Base-by-base conservation (phyloP, 2,329 filamentous ascomycete genomes). In the Dactylellina haptotyla region DNA sequence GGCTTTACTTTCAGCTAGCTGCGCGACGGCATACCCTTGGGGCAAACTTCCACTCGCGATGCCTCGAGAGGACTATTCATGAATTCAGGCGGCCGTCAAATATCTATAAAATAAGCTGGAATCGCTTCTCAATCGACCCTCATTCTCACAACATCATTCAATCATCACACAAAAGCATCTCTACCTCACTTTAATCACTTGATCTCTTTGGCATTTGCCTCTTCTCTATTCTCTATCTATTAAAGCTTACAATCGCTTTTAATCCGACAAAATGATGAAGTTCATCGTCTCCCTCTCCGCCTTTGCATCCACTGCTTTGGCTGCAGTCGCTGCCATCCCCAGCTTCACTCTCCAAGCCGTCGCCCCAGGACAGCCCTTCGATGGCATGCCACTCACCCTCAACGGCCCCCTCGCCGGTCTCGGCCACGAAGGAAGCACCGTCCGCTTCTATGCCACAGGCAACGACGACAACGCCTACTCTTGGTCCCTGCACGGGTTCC, bases 261-360 rank as follows among this genome's bases (percentile, higher is more conserved):
- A 25, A 46, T 3, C 48, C 34, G 18, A 39, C 48, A 63, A 63
- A 62, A 73, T 61, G 41, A 73, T 73, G 69, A 66, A 73, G 28
- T 37, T 62, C 30, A 56, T 73, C 54, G 16, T 73, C 41, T 48
- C 61, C 25, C 18, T 73, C 39, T 65, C 69, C 37, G 69, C 69
- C 41, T 41, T 73, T 54, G 51, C 66, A 48, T 73, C 69, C 25
- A 62, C 69, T 37, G 59, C 69, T 39, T 66, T 73, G 69, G 69
- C 69, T 30, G 69, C 69, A 2, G 61, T 62, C 30, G 48, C 46
- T 10, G 54, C 61, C n/a, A 50, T 66, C 23, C 61, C 69, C 18
- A 66, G 53, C 61, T 73, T 73, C 61, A 66, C 53, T 18, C 48
- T 73, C 2, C 18, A 73, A 30, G 69, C 69, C 18, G 69, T 73